Base-by-base conservation (phyloP, 768 basidiomycete genomes). In the Crepidotus variabilis region DNA sequence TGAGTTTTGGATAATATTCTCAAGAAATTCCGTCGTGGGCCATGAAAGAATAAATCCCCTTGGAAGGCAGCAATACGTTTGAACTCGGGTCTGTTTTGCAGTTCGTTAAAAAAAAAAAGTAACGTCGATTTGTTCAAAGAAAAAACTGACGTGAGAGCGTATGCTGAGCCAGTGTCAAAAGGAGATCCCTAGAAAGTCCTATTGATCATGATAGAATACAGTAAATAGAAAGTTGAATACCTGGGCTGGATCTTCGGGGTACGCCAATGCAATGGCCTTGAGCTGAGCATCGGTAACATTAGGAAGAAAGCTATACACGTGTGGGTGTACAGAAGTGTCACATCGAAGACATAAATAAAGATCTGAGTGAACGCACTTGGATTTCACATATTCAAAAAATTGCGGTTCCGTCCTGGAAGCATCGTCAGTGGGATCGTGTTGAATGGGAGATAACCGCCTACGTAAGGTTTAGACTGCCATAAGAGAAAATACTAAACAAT, bases 11-110 rank as follows among this genome's bases (percentile, higher is more conserved):
- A 66, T 0, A 65, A 61, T 4, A 34, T 7, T 23, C 33, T 20
- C 21, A 76, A 59, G 55, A 75, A 68, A 52, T 67, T 71, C 14
- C 75, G 67, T 2, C 74, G 68, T 22, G 67, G 68, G 8, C 65
- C 69, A 28, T 74, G 67, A 59, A 75, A 75, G 10, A 56, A 50
- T 6, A 64, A 47, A 56, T 78, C 76, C 1, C 76, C 75, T 47
- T 67, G 67, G 13, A 75, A 48, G 0, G 73, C 71, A 1, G 75
- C 69, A 6, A 76, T 55, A 2, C 77, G 71, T 56, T 77, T 77
- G 61, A 64, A 77, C 58, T 77, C 51, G 2, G 75, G 74, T 1
- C 74, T 74, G 21, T 33, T 21, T 21, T n/a, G n/a, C n/a, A n/a
- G n/a, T n/a, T n/a, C n/a, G n/a, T n/a, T n/a, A n/a, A n/a, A n/a